Evolutionary conservation across 352 stramenopile species (phyloP).

Genomic region (Phytophthora megakarya): DNA sequence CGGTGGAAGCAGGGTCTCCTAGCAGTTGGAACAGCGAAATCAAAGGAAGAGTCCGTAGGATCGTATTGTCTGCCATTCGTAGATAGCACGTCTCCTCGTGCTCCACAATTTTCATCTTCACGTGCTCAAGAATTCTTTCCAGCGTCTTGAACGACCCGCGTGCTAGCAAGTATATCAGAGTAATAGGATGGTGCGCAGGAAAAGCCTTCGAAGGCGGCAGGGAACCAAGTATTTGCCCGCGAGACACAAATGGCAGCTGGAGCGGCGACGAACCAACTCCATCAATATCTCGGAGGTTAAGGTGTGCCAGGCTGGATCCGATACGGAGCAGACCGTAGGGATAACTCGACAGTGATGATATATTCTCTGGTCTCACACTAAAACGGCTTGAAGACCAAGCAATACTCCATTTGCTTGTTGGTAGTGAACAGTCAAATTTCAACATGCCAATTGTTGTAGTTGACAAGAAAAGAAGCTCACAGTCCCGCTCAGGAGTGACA

Average conservation of each 20-base stretch:
- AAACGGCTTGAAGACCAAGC: slow-evolving; percentile 70
- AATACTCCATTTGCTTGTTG: slow-evolving; percentile 57
- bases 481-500: slow-evolving; percentile 52
- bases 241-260: slow-evolving; percentile 15
- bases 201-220: slow-evolving; percentile 29
- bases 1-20: slow-evolving; percentile 19
- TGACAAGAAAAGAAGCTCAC: slow-evolving; percentile 68
- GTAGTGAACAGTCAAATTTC: slow-evolving; percentile 47
- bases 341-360: slow-evolving; percentile 59
- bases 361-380: slow-evolving; percentile 49
- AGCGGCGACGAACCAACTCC: slow-evolving; percentile 19
- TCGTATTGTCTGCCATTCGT: slow-evolving; percentile 64
- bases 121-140: slow-evolving; percentile 56
- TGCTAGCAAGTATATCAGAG: slow-evolving; percentile 71
- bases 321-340: slow-evolving; percentile 55
- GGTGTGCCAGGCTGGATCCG: slow-evolving; percentile 53
- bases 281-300: slow-evolving; percentile 66
- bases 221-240: slow-evolving; percentile 9
- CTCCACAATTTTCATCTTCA: slow-evolving; percentile 58
- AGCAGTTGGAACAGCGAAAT: slow-evolving; percentile 60
- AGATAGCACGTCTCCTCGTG: slow-evolving; percentile 83
- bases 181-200: slow-evolving; percentile 61
- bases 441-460: slow-evolving; percentile 68
- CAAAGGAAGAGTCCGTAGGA: slow-evolving; percentile 55
- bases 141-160: slow-evolving; percentile 69